phyloP scores from a whole-genome alignment of 352 stramenopile species.

The Phytophthora hibernalis region DNA sequence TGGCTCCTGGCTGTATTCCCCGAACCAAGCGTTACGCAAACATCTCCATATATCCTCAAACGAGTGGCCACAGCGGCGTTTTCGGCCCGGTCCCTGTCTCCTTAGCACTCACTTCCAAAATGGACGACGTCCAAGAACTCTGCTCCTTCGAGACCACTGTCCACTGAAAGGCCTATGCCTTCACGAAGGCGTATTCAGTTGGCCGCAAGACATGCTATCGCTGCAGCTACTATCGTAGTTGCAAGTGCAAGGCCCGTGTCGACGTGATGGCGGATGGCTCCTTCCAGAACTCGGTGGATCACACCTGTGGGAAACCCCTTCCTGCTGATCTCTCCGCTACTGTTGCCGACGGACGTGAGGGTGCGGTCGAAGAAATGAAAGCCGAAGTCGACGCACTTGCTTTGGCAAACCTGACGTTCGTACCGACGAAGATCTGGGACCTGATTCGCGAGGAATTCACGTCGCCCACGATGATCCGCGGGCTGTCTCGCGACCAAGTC shows the following conservation, averaged over 20 bases:
- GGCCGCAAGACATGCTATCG: slow-evolving; percentile 12
- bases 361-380: slow-evolving; percentile 17
- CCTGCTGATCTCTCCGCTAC: neutral
- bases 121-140: slow-evolving; percentile 12
- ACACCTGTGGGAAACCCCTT: slow-evolving; percentile 3
- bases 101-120: slow-evolving; percentile 11
- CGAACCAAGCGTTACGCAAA: no score
- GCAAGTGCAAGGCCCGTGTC: slow-evolving; percentile 11
- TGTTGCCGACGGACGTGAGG: neutral
- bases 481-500: slow-evolving; percentile 10
- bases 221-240: slow-evolving; percentile 12
- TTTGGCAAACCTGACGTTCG: slow-evolving; percentile 2
- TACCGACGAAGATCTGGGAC: slow-evolving; percentile 14
- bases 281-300: slow-evolving; percentile 6
- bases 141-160: slow-evolving; percentile 13
- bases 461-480: neutral
- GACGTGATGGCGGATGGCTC: slow-evolving; percentile 14
- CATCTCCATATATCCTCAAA: no score
- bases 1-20: no score
- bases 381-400: slow-evolving; percentile 1
- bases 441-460: slow-evolving; percentile 10
- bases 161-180: slow-evolving; percentile 7
- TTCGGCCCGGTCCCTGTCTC: no score
- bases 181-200: slow-evolving; percentile 14
- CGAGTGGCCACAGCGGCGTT: no score